phyloP scores from a whole-genome alignment of 306 rosid species.

The Cyclanthera cordifolia region DNA sequence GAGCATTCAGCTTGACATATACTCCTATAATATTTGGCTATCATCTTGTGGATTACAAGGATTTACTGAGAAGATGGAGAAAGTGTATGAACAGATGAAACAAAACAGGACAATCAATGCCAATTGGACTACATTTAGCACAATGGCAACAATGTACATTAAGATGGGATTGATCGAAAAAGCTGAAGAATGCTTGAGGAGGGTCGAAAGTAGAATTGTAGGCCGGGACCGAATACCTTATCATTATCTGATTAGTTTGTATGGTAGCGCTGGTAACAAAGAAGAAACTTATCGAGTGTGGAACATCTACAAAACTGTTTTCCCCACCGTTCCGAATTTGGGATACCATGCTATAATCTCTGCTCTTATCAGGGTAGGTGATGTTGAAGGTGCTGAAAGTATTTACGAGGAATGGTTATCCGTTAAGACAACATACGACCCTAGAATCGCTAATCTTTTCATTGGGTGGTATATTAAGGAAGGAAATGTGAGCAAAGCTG shows the following conservation, averaged over 20 bases:
- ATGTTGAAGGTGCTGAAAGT: constrained; percentile 63
- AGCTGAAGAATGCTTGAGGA: constrained; percentile 70
- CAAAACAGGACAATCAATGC: constrained; percentile 50
- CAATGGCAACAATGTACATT: constrained; percentile 79
- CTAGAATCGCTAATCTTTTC: constrained; percentile 70
- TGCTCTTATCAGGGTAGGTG: constrained; percentile 59
- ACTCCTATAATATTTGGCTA: constrained; percentile 85
- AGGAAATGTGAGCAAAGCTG: constrained; percentile 42
- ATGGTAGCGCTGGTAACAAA: constrained; percentile 62
- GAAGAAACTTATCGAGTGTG: constrained; percentile 83
- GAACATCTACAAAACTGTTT: constrained; percentile 53
- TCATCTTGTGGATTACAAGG: constrained; percentile 77
- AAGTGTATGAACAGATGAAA: constrained; percentile 67
- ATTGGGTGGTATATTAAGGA: constrained; percentile 41
- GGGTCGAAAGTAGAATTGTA: constrained; percentile 57
- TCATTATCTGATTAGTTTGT: constrained; percentile 79
- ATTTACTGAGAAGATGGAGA: constrained; percentile 60
- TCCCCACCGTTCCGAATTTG: constrained; percentile 69
- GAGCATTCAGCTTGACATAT: constrained; percentile 53
- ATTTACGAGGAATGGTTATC: constrained; percentile 69
- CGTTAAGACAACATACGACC: constrained; percentile 48
- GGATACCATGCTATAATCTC: constrained; percentile 78
- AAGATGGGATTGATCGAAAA: constrained; percentile 60
- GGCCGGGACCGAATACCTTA: constrained; percentile 79
- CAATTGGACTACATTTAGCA: constrained; percentile 87